Base-by-base conservation (phyloP, 371 early-diverging fungal genomes). In the Mucor mucedo region DNA sequence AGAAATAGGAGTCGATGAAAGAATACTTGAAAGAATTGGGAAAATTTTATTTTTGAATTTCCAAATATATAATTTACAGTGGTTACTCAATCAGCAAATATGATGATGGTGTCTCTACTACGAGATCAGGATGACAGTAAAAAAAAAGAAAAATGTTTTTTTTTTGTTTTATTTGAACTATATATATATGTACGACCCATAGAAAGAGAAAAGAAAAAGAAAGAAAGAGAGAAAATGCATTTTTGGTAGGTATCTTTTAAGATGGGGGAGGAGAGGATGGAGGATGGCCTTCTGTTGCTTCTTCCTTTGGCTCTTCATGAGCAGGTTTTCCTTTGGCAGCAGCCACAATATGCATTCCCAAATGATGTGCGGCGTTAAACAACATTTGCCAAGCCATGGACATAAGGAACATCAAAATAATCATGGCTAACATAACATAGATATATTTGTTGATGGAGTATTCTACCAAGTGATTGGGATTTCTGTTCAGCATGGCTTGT, bases 371-470 rank as follows among this genome's bases (percentile, higher is more conserved):
- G 2, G 58, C 60, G 38, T 70, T 70, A 50, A 62, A 65, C 2
- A 70, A 5, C 29, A 58, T 58, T 49, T 70, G 70, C 65, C 65
- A 65, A 10, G 32, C 39, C 38, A 70, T 29, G 1, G 70, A 65
- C 4, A 65, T 47, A n/a, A 70, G 48, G 45, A 65, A 70, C 3
- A 65, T 21, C 28, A 58, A 27, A 14, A 65, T n/a, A 8, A 59
- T 55, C 70, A 70, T 62, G 38, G 59, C 70, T 48, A 70, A 48
- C n/a, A 70, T 48, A 1, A 70, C 70, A 59, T 65, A 65, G 6
- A 65, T 45, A 41, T 41, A 49, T 5, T 42, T 65, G 8, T 38
- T 11, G 0, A 70, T 13, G 2, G 6, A 38, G 29, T 70, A 70
- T 42, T 65, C 59, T 0, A 70, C 39, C 0, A 6, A 3, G 9